A percentile compares a stretch with the other conserved stretches of the same genome.
These are phyloP conservation scores for Aspergillus fijiensis DNA, from an alignment of 2,329 filamentous ascomycete genomes.

Conservation along the genomic window DNA sequence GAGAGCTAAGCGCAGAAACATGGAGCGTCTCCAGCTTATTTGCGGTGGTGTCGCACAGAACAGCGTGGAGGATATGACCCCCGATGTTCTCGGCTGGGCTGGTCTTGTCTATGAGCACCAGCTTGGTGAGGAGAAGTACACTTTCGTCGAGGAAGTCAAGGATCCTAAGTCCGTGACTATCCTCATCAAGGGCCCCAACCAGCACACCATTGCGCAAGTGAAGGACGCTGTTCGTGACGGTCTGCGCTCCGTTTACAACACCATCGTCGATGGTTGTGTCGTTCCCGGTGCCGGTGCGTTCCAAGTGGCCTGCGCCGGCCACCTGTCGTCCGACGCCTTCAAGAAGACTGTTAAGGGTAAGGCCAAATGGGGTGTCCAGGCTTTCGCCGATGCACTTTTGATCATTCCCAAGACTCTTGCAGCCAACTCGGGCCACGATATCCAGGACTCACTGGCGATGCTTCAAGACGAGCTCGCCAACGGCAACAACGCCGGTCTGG, in stretches of 20 bases:
- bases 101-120: slow-evolving; percentile 96
- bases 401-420: slow-evolving; percentile 97
- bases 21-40: slow-evolving; percentile 94
- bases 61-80: slow-evolving; percentile 88
- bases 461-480: slow-evolving; percentile 84
- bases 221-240: slow-evolving; percentile 95
- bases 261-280: slow-evolving; percentile 96
- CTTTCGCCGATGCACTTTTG: slow-evolving; percentile 91
- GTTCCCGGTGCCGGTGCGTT: slow-evolving; percentile 93
- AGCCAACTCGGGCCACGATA: slow-evolving; percentile 92
- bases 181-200: slow-evolving; percentile 96
- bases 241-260: slow-evolving; percentile 95
- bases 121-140: slow-evolving; percentile 98
- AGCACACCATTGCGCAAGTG: slow-evolving; percentile 94
- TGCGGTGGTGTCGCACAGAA: slow-evolving; percentile 92
- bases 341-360: slow-evolving; percentile 93
- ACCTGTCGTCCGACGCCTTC: slow-evolving; percentile 84
- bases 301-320: slow-evolving; percentile 87
- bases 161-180: slow-evolving; percentile 97
- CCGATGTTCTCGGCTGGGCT: slow-evolving; percentile 90
- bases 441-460: slow-evolving; percentile 86
- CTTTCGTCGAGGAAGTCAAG: slow-evolving; percentile 97
- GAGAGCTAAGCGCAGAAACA: slow-evolving; percentile 95
- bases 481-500: slow-evolving; percentile 81
- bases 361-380: slow-evolving; percentile 91